Base-by-base conservation (phyloP, 2,329 filamentous ascomycete species). In the Intubia oerlemansii region DNA sequence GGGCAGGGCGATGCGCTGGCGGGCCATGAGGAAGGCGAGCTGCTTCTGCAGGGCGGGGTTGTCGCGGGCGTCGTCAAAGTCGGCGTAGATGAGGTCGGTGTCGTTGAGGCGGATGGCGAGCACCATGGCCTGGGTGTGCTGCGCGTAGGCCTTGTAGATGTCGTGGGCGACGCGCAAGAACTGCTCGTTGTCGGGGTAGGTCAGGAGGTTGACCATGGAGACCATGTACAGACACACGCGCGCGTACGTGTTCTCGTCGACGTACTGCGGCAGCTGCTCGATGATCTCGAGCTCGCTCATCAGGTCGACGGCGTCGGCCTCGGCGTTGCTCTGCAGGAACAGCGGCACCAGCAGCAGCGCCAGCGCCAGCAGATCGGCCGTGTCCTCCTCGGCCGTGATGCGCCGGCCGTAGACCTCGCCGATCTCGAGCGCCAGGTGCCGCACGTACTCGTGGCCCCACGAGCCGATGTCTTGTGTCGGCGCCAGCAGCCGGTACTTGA, bases 271-370 rank as follows among this genome's bases (percentile, higher is more conserved):
- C 25, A 98, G 77, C 44, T 84, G 60, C 44, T 93, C 81, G 40
- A 98, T 95, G 48, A 93, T 92, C 54, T 98, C 88, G 34, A 98
- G 59, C 54, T 98, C 90, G 47, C 82, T 93, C 61, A 98, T 70
- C 39, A 98, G 63, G 51, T 98, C 88, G 21, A 98, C 88, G 3
- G 88, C 90, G 50, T 98, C 88, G 14, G 88, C 90, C 56, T 98
- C 88, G 27, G 88, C 88, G 43, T 98, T 95, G 60, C 85, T 90
- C 57, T 85, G 80, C 32, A 98, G 62, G 56, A 95, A 98, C 43
- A 91, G 79, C 2, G 90, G 88, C 9, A 98, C 79, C 18, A 98
- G 66, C 21, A 75, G 64, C 36, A 85, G 54, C 12, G 82, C 79
- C 32, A 98, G 68, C 41, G 92, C 73, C 30, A 82, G 69, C 32